Evolutionary conservation across 2,329 filamentous ascomycete species (phyloP), one percentile per base, ranked within the genome.

Genomic region (Incumbomyces lentus): DNA sequence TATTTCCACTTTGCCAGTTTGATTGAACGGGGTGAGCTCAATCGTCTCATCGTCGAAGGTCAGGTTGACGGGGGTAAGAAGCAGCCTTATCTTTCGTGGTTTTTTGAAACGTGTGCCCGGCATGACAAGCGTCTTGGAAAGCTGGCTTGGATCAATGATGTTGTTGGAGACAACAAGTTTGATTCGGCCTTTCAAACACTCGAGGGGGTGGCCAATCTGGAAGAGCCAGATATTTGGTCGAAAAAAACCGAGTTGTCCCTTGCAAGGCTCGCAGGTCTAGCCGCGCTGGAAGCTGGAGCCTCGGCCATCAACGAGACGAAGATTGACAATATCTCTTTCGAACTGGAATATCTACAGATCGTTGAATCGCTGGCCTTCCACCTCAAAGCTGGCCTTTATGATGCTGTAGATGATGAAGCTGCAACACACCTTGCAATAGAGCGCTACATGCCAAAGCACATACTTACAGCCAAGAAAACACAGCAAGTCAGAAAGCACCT

Each of bases 111-210:
- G 46, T 78, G 81, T 52, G 76, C 80, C 0, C 74, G 81, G 51
- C 79, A 87, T 51, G 50, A 53, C n/a, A 52, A 57, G 34, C 40
- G 47, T 14, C 36, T 57, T 2, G 81, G 82, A 22, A 86, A 86
- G 57, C 73, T 98, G 37, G 81, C 82, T 40, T 98, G 92, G 92
- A 94, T 98, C 67, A 93, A 98, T 61, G 89, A 96, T 60, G 75
- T 96, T 6, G 73, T 81, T 50, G 75, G 77, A 18, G 85, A 92
- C 60, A 74, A 80, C 49, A 80, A 95, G 57, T 87, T 87, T 52
- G 71, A 77, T 11, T 75, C 78, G 47, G 89, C 90, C 10, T 81
- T 83, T 4, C 68, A 78, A 35, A 83, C 81, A 0, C 73, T 98
- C 39, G 70, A 84, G 36, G 70, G 78, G 6, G 72, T 89, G 16